Evolutionary conservation across 345 rosid species (phyloP).

Genomic region (Eucalyptus virginea): DNA sequence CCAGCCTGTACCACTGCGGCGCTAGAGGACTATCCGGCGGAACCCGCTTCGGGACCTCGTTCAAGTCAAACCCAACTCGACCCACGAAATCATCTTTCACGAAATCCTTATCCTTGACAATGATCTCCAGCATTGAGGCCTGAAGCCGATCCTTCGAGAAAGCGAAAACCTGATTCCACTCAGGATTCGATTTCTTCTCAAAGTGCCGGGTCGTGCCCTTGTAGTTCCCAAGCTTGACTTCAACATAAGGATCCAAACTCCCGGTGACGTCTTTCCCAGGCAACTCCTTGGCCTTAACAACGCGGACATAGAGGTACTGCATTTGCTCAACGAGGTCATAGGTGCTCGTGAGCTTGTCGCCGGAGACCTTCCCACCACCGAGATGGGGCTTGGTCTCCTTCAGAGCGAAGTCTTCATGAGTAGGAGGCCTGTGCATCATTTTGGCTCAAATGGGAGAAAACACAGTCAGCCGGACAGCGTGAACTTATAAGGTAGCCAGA

Average conservation of each 20-base stretch:
- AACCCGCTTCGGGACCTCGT: constrained; percentile 77
- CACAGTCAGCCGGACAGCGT: neutral
- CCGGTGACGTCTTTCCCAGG: constrained; percentile 85
- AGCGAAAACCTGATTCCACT: constrained; percentile 91
- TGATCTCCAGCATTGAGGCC: constrained; percentile 68
- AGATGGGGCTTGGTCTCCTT: constrained; percentile 88
- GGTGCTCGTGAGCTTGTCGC: constrained; percentile 81
- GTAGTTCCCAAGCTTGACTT: constrained; percentile 86
- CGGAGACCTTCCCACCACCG: constrained; percentile 64
- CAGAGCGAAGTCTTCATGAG: constrained; percentile 59
- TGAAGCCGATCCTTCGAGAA: constrained; percentile 78
- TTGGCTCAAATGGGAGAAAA: neutral
- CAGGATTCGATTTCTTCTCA: constrained; percentile 78
- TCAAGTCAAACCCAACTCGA: constrained; percentile 55
- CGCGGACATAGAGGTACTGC: constrained; percentile 90
- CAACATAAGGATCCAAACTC: constrained; percentile 83
- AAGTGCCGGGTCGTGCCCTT: constrained; percentile 72
- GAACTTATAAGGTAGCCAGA: neutral
- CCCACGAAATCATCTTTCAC: constrained; percentile 86
- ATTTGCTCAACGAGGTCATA: constrained; percentile 95
- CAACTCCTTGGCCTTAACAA: constrained; percentile 82
- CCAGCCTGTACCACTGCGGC: constrained; percentile 89
- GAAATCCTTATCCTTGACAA: constrained; percentile 73
- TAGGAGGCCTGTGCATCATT: constrained; percentile 70
- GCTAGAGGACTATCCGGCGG: constrained; percentile 96